Evolutionary conservation across 139 green algal species (phyloP).

Genomic region (Coelastrella sp.): DNA sequence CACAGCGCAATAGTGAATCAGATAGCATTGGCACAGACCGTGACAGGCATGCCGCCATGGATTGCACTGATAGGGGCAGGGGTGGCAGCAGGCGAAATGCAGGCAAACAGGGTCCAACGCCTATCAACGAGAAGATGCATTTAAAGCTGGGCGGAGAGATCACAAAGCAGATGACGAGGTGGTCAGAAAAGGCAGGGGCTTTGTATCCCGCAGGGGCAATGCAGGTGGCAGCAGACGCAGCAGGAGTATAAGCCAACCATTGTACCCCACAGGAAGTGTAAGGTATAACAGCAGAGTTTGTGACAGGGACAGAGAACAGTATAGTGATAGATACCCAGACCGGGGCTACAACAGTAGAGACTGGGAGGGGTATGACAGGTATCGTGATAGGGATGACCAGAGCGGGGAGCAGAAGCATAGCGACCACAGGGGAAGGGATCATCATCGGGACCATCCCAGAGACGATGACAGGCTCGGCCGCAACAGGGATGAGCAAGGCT

Average conservation of each 20-base stretch:
- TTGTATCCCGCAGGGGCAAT: not conserved
- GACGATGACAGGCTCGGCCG: not conserved
- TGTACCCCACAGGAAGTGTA: no score
- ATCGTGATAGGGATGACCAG: not conserved
- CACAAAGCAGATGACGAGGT: not conserved
- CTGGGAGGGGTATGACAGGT: not conserved
- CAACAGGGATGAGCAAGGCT: not conserved
- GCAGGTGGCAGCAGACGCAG: not conserved
- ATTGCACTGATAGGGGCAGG: not conserved
- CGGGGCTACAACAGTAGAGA: not conserved
- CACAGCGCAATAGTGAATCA: not conserved
- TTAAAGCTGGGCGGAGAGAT: not conserved
- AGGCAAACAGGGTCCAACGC: conserved; percentile 10
- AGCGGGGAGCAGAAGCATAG: no score
- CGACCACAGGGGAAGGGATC: no score
- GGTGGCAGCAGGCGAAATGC: not conserved
- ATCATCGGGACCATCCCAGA: no score
- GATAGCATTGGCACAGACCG: not conserved
- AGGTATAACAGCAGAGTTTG: conserved; percentile 7
- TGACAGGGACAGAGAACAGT: not conserved
- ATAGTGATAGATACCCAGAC: not conserved
- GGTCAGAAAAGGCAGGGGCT: conserved; percentile 13
- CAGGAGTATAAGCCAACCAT: no score
- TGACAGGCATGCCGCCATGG: not conserved
- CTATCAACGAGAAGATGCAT: conserved; percentile 6